phyloP scores from a whole-genome alignment of 768 basidiomycete genomes.

The Ramaria sp. region DNA sequence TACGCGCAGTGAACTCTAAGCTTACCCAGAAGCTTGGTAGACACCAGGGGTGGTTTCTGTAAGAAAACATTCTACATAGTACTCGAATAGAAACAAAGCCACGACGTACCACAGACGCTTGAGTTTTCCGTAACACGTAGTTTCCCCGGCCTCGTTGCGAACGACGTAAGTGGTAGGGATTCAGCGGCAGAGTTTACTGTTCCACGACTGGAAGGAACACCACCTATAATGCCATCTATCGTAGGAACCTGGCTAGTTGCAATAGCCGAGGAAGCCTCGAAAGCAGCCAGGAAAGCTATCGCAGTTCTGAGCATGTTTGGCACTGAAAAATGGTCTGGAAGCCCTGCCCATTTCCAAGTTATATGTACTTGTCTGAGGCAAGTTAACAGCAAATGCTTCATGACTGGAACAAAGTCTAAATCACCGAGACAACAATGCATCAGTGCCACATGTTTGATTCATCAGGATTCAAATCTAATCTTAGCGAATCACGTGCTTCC shows the following conservation, averaged over 20 bases:
- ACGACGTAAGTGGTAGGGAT: background rate
- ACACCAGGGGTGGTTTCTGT: constrained; percentile 50
- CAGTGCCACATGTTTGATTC: too few relatives aligned
- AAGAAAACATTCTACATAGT: background rate
- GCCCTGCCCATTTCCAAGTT: too few relatives aligned
- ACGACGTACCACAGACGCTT: constrained; percentile 42
- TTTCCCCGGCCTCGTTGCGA: constrained; percentile 27
- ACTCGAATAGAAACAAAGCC: background rate
- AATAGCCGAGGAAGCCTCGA: background rate
- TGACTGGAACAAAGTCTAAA: too few relatives aligned
- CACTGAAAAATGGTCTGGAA: too few relatives aligned
- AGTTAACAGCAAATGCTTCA: too few relatives aligned
- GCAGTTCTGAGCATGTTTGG: background rate
- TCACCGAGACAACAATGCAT: too few relatives aligned
- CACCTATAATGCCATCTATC: constrained; percentile 41
- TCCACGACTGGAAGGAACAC: constrained; percentile 22
- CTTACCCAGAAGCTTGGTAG: constrained; percentile 39
- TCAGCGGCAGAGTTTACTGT: constrained; percentile 1
- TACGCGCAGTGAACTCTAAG: background rate
- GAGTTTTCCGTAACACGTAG: constrained; percentile 51
- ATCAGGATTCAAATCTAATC: too few relatives aligned
- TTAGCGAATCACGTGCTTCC: too few relatives aligned
- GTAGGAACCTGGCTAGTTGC: constrained; percentile 30
- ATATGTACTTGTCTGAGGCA: too few relatives aligned
- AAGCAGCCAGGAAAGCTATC: background rate